Evolutionary conservation across 1,284 basidiomycete species (phyloP).

Genomic region (Trichosporon inkin): DNA sequence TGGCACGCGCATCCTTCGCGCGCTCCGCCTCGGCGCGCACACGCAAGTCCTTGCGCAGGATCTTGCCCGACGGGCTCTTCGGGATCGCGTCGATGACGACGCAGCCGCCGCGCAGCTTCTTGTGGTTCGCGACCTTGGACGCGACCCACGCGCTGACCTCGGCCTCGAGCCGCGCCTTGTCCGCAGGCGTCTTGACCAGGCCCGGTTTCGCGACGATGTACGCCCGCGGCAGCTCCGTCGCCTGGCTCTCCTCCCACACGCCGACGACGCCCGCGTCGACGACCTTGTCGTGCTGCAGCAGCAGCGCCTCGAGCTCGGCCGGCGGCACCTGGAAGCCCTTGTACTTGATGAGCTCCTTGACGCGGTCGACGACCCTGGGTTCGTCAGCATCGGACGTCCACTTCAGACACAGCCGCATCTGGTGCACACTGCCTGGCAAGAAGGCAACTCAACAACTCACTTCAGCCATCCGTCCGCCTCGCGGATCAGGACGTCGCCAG

Average conservation of each 20-base stretch:
- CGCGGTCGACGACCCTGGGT: slow-evolving; percentile 46
- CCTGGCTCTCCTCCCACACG: slow-evolving; percentile 59
- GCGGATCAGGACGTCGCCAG: slow-evolving; percentile 66
- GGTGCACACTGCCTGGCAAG: too few relatives aligned
- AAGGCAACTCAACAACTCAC: slow-evolving; percentile 50
- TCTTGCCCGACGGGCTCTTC: slow-evolving; percentile 49
- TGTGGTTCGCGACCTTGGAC: slow-evolving; percentile 54
- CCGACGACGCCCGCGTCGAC: slow-evolving; percentile 70
- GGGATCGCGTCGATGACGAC: slow-evolving; percentile 52
- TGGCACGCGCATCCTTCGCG: slow-evolving; percentile 10
- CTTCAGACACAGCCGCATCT: too few relatives aligned
- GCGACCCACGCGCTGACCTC: slow-evolving; percentile 62
- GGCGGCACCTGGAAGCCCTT: slow-evolving; percentile 64
- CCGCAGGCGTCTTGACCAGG: slow-evolving; percentile 10
- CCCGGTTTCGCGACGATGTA: slow-evolving; percentile 16
- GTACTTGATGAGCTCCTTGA: slow-evolving; percentile 81
- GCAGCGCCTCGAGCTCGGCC: slow-evolving; percentile 71
- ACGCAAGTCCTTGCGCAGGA: slow-evolving; percentile 43
- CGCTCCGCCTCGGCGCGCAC: slow-evolving; percentile 32
- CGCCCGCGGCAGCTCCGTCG: slow-evolving; percentile 66
- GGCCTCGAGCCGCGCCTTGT: slow-evolving; percentile 50
- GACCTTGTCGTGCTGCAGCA: slow-evolving; percentile 67
- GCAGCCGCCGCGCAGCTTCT: slow-evolving; percentile 53
- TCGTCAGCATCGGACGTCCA: not conserved
- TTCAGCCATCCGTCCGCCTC: slow-evolving; percentile 59